Evolutionary conservation across 306 rosid genomes (phyloP).

Genomic region (Cucumis cinereus): DNA sequence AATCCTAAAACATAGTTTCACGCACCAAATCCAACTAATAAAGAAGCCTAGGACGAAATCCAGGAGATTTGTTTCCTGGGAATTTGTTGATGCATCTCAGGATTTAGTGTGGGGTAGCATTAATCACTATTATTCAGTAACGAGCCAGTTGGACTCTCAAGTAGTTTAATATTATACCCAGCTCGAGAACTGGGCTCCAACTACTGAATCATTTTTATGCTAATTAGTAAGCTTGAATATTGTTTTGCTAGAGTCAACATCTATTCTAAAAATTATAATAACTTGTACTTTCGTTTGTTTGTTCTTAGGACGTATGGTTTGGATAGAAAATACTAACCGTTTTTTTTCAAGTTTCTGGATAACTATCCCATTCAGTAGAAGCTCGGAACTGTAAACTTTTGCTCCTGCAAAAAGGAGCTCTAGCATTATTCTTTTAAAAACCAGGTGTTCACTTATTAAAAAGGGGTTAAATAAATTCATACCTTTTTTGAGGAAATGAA

Average conservation of each 20-base stretch:
- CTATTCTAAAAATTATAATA: background rate
- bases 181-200: background rate
- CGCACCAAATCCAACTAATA: background rate
- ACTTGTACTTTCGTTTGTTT: background rate
- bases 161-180: background rate
- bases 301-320: background rate
- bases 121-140: background rate
- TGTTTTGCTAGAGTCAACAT: background rate
- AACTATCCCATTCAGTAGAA: constrained; percentile 81
- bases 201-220: background rate
- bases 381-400: constrained; percentile 70
- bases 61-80: background rate
- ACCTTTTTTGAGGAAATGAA: constrained; percentile 88
- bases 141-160: background rate
- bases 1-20: background rate
- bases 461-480: background rate
- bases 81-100: background rate
- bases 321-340: constrained; percentile 30
- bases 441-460: background rate
- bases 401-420: constrained; percentile 51
- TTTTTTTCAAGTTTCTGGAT: constrained; percentile 78
- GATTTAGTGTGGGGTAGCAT: background rate
- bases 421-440: background rate
- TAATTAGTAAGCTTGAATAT: background rate
- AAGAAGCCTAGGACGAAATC: background rate